Evolutionary conservation across 2,329 filamentous ascomycete genomes (phyloP).

Genomic region (Verticillium nonalfalfae): DNA sequence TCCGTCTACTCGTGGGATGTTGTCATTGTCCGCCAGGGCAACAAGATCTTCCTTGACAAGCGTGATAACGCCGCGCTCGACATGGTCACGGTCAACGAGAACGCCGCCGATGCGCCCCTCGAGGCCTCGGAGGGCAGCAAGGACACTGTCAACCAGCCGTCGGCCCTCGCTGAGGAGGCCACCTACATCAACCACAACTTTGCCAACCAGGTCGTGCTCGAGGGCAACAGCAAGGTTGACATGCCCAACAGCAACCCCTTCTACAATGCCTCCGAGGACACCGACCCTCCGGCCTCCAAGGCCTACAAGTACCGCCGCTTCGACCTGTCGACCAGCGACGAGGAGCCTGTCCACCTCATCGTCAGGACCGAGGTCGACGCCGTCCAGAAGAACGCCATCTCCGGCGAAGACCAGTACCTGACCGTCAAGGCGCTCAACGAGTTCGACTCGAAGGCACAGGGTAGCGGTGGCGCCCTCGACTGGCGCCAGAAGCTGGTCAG

Average conservation of each 20-base stretch:
- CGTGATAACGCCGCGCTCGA: conserved; percentile 90
- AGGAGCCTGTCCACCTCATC: conserved; percentile 87
- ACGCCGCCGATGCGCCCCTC: conserved; percentile 88
- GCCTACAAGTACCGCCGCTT: conserved; percentile 98
- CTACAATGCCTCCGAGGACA: conserved; percentile 91
- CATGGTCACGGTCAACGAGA: conserved; percentile 98
- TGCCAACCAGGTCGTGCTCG: conserved; percentile 86
- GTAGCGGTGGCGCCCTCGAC: conserved; percentile 89
- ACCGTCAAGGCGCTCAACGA: conserved; percentile 97
- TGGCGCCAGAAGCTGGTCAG: conserved; percentile 93
- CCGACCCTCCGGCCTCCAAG: conserved; percentile 90
- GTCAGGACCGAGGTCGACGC: conserved; percentile 95
- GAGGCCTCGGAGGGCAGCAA: conserved; percentile 90
- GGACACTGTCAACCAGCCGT: conserved; percentile 91
- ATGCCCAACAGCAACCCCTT: conserved; percentile 93
- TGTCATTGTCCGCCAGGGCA: conserved; percentile 84
- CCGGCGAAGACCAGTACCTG: conserved; percentile 84
- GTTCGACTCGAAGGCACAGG: conserved; percentile 97
- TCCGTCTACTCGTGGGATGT: conserved; percentile 99
- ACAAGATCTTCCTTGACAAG: conserved; percentile 99
- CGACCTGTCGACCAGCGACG: conserved; percentile 89
- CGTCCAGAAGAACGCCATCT: conserved; percentile 89
- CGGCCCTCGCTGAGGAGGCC: conserved; percentile 87
- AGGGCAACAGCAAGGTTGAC: conserved; percentile 73
- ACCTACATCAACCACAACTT: conserved; percentile 99